Conservation (phyloP, 1,284 basidiomycete species). For the Trichosporon sp. region DNA sequence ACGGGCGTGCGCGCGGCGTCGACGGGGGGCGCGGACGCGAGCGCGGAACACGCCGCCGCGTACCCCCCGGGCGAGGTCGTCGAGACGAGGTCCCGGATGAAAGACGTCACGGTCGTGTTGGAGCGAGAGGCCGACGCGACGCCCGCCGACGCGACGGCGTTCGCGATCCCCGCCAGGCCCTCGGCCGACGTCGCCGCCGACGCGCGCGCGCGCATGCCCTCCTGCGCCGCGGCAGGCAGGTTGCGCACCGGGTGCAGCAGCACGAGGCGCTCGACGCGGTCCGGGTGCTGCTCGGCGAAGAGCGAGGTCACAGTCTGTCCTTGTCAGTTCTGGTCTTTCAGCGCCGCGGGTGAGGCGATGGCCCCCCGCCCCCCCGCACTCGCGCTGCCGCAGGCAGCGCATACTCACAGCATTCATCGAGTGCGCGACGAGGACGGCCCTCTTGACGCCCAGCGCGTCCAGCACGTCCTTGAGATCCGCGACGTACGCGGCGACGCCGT, state of each 20-base stretch:
- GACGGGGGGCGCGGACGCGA: slow-evolving; percentile 20
- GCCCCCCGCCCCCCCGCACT: too few species aligned
- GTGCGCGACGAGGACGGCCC: slow-evolving; percentile 31
- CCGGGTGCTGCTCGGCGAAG: slow-evolving; percentile 23
- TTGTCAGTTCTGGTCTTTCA: too few species aligned
- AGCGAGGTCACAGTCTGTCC: slow-evolving; percentile 29
- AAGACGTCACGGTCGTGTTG: slow-evolving; percentile 19
- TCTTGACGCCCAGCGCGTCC: slow-evolving; percentile 14
- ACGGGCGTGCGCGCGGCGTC: slow-evolving; percentile 17
- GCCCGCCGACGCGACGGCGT: slow-evolving; percentile 23
- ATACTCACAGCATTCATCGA: slow-evolving; percentile 34
- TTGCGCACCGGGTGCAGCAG: slow-evolving; percentile 32
- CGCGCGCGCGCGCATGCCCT: slow-evolving; percentile 27
- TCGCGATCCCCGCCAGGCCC: slow-evolving; percentile 26
- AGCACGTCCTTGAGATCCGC: slow-evolving; percentile 26
- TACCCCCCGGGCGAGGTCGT: slow-evolving; percentile 27
- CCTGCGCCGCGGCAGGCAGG: slow-evolving; percentile 20
- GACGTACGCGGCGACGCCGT: slow-evolving; percentile 17
- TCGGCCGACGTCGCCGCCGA: slow-evolving; percentile 16
- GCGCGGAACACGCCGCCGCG: slow-evolving; percentile 28
- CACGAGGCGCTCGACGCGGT: slow-evolving; percentile 28
- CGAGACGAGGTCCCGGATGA: slow-evolving; percentile 31
- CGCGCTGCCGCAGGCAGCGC: too few species aligned
- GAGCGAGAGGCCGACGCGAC: slow-evolving; percentile 20
- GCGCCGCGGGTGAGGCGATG: too few species aligned